Evolutionary conservation across 768 basidiomycete species (phyloP).

Genomic region (Crepidotus variabilis): DNA sequence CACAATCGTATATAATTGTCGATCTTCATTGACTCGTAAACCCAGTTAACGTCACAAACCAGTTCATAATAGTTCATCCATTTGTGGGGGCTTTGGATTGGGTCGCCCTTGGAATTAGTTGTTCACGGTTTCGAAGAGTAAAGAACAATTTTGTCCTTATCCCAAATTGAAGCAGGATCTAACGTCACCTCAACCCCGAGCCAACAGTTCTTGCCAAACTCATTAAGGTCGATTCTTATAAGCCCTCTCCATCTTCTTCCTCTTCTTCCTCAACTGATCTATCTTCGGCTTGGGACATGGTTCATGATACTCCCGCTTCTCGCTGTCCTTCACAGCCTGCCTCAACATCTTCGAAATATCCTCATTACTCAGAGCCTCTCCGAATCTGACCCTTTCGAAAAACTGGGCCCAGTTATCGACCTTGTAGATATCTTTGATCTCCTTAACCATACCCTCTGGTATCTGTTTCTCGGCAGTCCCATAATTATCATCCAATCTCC

Average conservation of each 20-base stretch:
- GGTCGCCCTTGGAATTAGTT: no score
- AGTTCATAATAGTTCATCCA: no score
- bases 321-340: constrained; percentile 28
- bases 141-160: no score
- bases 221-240: no score
- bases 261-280: not conserved
- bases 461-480: constrained; percentile 37
- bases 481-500: constrained; percentile 36
- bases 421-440: constrained; percentile 40
- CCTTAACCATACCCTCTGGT: constrained; percentile 35
- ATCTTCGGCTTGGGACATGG: not conserved
- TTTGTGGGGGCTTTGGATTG: no score
- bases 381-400: constrained; percentile 32
- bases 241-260: not conserved
- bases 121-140: no score
- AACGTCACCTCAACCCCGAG: no score
- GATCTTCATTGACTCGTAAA: no score
- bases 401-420: constrained; percentile 37
- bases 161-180: no score
- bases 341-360: constrained; percentile 34
- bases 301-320: constrained; percentile 26
- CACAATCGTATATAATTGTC: no score
- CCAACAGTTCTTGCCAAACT: no score
- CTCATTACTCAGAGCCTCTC: constrained; percentile 27
- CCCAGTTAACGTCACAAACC: no score